phyloP scores from a whole-genome alignment of 768 basidiomycete species.

The Chiua virens region DNA sequence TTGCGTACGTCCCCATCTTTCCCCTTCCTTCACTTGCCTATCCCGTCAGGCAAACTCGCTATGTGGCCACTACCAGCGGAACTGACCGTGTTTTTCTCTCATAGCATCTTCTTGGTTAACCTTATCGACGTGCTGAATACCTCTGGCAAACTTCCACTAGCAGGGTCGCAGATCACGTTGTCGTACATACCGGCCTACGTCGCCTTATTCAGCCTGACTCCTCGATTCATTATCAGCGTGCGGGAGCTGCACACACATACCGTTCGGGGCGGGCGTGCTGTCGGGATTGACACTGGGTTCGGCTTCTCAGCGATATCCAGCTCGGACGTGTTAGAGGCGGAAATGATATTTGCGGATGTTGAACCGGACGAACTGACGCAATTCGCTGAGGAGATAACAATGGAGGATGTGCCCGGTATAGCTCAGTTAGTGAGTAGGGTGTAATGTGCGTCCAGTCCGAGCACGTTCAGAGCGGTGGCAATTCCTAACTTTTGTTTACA shows the following conservation, averaged over 20 bases:
- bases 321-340: neutral
- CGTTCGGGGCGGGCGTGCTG: neutral
- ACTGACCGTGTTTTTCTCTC: neutral
- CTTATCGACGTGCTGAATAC: neutral
- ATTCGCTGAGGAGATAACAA: too few species aligned
- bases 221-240: constrained; percentile 1
- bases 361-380: too few species aligned
- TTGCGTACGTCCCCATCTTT: too few species aligned
- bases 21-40: too few species aligned
- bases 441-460: too few species aligned
- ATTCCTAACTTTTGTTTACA: too few species aligned
- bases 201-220: neutral
- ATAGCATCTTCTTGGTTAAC: neutral
- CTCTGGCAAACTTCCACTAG: neutral
- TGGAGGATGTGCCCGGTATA: too few species aligned
- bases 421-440: too few species aligned
- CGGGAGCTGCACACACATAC: neutral
- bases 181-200: neutral
- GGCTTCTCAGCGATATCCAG: neutral
- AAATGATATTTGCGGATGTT: neutral
- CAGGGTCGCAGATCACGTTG: neutral
- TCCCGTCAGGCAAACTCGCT: neutral
- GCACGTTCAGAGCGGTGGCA: too few species aligned
- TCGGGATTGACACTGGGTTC: neutral
- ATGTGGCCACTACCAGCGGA: too few species aligned